Base-by-base conservation (phyloP, 2,329 filamentous ascomycete species). In the Pseudocercospora fuligena region DNA sequence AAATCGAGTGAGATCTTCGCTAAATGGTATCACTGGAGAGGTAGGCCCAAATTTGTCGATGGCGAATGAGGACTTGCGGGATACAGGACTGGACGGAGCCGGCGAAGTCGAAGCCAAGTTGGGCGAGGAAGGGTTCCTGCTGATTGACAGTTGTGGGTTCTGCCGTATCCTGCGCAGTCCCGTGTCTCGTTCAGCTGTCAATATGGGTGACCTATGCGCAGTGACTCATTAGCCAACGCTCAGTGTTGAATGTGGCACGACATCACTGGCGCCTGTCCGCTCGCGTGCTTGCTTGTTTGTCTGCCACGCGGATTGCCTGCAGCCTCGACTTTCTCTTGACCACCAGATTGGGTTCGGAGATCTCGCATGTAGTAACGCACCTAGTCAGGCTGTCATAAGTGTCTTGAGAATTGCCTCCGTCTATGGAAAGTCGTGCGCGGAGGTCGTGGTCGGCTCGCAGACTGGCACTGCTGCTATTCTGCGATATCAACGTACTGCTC, bases 161-260 rank as follows among this genome's bases (percentile, higher is more conserved):
- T 97, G 94, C 78, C 95, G 92, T 79, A 99, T 99, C 75, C 95
- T 91, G 78, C 94, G 91, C 76, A 99, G 86, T 72, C 95, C 80
- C 94, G 75, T 78, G 54, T 78, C 75, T 47, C 75, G 74, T 65
- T 78, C 75, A 49, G 74, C 93, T 71, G 89, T 85, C 78, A 96
- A 87, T 77, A 97, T 87, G 76, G 93, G 88, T 75, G 92, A 92
- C 83, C 92, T 96, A 78, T 72, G 29, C 23, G 43, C n/a, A 49
- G 58, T 47, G 31, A 58, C 43, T 57, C 54, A 61, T 71, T 56
- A 69, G 69, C 60, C 63, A 60, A 58, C 46, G 65, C 43, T 57
- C 49, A 49, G 49, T 61, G 21, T 56, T 47, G 61, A 56, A 43
- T 46, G 60, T 66, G 63, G 49, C 31, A 65, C 57, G 21, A 25